Evolutionary conservation across 805 yeast genomes (phyloP).

Genomic region (Candida orba): DNA sequence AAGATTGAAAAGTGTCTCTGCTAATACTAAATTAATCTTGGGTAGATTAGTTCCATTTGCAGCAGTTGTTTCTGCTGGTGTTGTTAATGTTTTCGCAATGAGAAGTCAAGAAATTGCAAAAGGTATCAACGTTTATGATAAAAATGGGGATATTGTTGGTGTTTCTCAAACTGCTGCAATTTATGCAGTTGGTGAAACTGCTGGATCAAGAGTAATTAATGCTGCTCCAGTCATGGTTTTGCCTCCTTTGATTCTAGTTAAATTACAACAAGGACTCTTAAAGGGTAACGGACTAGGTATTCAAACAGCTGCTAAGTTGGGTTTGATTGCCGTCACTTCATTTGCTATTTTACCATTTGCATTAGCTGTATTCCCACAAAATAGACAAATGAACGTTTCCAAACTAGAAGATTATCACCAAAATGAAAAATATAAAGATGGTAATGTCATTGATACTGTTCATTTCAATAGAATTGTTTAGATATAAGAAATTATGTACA

Average conservation of each 20-base stretch:
- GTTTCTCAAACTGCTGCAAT: slow-evolving; percentile 80
- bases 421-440: slow-evolving; percentile 53
- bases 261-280: slow-evolving; percentile 63
- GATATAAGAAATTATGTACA: slow-evolving; percentile 1
- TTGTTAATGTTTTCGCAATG: slow-evolving; percentile 94
- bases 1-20: slow-evolving; percentile 58
- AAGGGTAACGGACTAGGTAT: slow-evolving; percentile 59
- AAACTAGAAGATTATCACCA: slow-evolving; percentile 61
- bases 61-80: slow-evolving; percentile 96
- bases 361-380: slow-evolving; percentile 90
- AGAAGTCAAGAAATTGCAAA: slow-evolving; percentile 87
- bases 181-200: slow-evolving; percentile 95
- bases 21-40: slow-evolving; percentile 61
- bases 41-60: slow-evolving; percentile 95
- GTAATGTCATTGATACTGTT: slow-evolving; percentile 49
- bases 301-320: slow-evolving; percentile 72
- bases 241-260: slow-evolving; percentile 82
- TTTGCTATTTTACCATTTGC: slow-evolving; percentile 91
- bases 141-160: slow-evolving; percentile 61
- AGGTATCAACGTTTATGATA: slow-evolving; percentile 69
- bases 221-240: slow-evolving; percentile 97
- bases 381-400: slow-evolving; percentile 51
- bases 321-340: slow-evolving; percentile 78
- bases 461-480: slow-evolving; percentile 93
- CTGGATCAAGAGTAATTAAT: slow-evolving; percentile 86